Conservation (phyloP, 331 rosid species). For the Quercus tomentella region DNA sequence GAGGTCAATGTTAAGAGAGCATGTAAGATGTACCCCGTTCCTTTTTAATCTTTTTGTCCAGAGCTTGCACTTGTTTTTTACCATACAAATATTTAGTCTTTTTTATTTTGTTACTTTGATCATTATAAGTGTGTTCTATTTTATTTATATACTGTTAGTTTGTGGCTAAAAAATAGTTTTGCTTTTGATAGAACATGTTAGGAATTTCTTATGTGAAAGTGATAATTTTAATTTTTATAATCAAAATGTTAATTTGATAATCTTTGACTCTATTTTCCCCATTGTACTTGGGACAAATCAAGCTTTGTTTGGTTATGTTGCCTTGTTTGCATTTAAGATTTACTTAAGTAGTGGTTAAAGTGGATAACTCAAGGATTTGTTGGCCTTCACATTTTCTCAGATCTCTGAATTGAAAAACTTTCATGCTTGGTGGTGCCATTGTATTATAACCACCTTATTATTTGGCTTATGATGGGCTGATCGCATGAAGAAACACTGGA, state of each 20-base stretch:
- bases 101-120: background rate
- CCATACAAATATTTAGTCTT: background rate
- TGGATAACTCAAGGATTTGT: background rate
- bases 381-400: background rate
- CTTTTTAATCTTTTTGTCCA: background rate
- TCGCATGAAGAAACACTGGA: background rate
- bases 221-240: background rate
- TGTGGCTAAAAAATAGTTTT: background rate
- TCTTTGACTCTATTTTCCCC: background rate
- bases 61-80: background rate
- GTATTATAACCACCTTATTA: background rate
- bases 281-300: background rate
- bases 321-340: background rate
- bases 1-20: conserved; percentile 70
- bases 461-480: background rate
- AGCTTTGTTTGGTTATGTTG: background rate
- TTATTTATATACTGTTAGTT: background rate
- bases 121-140: background rate
- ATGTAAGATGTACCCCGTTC: conserved; percentile 48
- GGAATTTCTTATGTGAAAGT: background rate
- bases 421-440: background rate
- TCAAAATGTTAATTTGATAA: background rate
- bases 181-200: background rate
- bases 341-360: background rate
- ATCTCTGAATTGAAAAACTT: background rate